A percentile compares a stretch with the other conserved stretches of the same genome.
Conservation (phyloP, 2,329 filamentous ascomycete species). For the Stagonosporopsis rhizophila region DNA sequence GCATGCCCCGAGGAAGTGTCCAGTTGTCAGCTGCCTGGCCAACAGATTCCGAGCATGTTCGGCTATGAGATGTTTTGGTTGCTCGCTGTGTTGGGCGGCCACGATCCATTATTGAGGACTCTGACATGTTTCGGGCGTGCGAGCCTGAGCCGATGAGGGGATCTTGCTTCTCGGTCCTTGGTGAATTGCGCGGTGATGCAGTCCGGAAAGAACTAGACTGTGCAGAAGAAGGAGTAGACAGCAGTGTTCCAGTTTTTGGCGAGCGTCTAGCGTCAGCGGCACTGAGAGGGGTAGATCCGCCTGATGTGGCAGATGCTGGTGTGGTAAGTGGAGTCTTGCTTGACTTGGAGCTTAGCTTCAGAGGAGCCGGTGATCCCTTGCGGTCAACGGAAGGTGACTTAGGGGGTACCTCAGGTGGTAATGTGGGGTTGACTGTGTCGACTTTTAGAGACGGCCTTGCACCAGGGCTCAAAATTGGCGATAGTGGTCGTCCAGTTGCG, state of each 20-base stretch:
- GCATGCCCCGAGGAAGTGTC: constrained; percentile 49
- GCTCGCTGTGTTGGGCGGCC: constrained; percentile 45
- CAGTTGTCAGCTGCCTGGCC: constrained; percentile 40
- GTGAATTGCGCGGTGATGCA: constrained; percentile 43
- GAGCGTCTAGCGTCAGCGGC: constrained; percentile 42
- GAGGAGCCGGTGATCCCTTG: constrained; percentile 45
- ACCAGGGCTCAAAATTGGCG: constrained; percentile 46
- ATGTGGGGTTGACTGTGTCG: constrained; percentile 37
- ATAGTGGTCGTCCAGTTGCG: constrained; percentile 23
- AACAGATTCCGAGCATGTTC: constrained; percentile 45
- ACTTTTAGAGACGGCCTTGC: constrained; percentile 42
- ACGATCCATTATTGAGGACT: constrained; percentile 49
- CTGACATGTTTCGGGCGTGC: constrained; percentile 48
- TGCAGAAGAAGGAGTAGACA: constrained; percentile 42
- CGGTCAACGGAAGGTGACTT: constrained; percentile 46
- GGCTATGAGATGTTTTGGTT: constrained; percentile 42
- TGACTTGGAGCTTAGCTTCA: constrained; percentile 41
- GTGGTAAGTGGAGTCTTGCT: constrained; percentile 43
- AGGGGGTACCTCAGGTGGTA: constrained; percentile 47
- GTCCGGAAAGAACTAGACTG: constrained; percentile 43
- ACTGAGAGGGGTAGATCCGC: constrained; percentile 35
- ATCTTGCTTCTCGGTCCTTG: constrained; percentile 42
- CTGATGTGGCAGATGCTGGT: constrained; percentile 37
- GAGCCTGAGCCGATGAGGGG: constrained; percentile 20
- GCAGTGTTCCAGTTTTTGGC: constrained; percentile 36